Conservation (phyloP, 768 basidiomycete genomes). For the Lentinula edodes region DNA sequence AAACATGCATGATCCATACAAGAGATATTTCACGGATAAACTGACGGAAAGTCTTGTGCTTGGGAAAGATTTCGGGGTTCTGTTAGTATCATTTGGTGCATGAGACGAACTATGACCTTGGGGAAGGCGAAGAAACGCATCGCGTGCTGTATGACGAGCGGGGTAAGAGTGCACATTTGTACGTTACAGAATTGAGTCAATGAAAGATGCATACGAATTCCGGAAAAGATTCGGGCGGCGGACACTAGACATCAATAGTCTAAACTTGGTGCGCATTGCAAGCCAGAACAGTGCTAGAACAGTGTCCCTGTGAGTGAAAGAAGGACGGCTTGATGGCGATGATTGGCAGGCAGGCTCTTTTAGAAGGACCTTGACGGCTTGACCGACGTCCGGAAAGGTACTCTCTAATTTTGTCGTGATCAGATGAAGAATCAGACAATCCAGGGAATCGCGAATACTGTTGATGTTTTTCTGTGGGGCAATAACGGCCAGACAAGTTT, state of each 20-base stretch:
- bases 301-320: not conserved
- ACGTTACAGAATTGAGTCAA: not conserved
- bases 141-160: not conserved
- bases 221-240: constrained; percentile 1
- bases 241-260: not conserved
- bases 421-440: not conserved
- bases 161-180: not conserved
- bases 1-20: not conserved
- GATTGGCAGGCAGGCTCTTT: no score
- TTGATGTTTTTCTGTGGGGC: not conserved
- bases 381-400: not conserved
- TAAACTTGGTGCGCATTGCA: not conserved
- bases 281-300: not conserved
- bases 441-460: not conserved
- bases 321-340: not conserved
- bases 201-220: not conserved
- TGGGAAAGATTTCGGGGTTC: not conserved
- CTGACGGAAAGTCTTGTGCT: not conserved
- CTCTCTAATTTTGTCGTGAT: not conserved
- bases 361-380: not conserved
- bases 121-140: not conserved
- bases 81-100: not conserved
- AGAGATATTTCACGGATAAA: not conserved
- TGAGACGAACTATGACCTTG: not conserved
- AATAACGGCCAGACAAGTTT: not conserved